These are phyloP conservation scores for Colletotrichum tropicicola DNA, from an alignment of 2,329 filamentous ascomycete genomes.

Conservation along the genomic window DNA sequence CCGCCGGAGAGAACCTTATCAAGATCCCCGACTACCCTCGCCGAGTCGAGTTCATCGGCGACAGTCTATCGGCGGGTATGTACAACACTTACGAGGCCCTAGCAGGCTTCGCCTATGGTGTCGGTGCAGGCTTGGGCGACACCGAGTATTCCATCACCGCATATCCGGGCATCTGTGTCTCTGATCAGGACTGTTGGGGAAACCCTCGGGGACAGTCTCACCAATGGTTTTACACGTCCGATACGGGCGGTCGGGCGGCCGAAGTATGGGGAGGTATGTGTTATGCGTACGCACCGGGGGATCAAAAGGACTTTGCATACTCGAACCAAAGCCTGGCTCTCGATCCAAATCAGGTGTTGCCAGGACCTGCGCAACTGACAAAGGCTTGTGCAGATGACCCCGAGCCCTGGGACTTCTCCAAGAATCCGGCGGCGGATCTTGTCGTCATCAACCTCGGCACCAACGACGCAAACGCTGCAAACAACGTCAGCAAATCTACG, in stretches of 20 bases:
- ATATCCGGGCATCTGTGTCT: constrained; percentile 66
- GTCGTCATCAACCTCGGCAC: constrained; percentile 58
- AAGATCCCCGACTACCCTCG: constrained; percentile 47
- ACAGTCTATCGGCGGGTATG: constrained; percentile 63
- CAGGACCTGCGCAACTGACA: background rate
- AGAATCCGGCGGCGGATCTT: constrained; percentile 51
- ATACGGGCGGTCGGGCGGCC: constrained; percentile 57
- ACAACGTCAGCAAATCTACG: constrained; percentile 47
- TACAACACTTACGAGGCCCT: constrained; percentile 67
- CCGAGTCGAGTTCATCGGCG: constrained; percentile 53
- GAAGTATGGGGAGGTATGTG: constrained; percentile 52
- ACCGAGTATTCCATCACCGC: constrained; percentile 67
- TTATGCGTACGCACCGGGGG: constrained; percentile 2
- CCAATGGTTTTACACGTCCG: constrained; percentile 67
- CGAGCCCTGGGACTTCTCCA: constrained; percentile 54
- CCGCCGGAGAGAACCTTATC: constrained; percentile 52
- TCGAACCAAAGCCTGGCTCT: background rate
- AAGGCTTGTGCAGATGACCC: constrained; percentile 43
- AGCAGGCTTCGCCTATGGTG: constrained; percentile 63
- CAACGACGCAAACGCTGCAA: constrained; percentile 53
- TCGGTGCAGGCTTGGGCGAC: constrained; percentile 64
- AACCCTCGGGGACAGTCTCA: constrained; percentile 58
- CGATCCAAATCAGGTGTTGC: background rate
- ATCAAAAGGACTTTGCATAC: background rate
- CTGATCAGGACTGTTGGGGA: constrained; percentile 65